Conservation (phyloP, 306 rosid genomes). For the Ochetophila trinervis region DNA sequence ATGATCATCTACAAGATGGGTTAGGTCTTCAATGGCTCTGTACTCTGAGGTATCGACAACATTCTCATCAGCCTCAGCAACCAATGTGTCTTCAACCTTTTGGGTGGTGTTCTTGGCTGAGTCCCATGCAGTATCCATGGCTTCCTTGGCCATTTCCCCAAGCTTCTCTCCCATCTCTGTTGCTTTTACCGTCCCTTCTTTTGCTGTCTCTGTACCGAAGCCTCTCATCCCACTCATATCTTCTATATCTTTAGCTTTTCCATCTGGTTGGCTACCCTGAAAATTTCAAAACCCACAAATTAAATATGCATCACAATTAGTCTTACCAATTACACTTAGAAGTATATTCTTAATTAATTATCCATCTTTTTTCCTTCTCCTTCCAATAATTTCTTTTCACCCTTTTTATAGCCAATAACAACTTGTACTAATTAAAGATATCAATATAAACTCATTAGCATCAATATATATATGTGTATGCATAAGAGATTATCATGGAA, state of each 20-base stretch:
- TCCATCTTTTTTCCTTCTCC: too few relatives aligned
- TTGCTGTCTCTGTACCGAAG: slow-evolving; percentile 27
- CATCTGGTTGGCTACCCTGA: slow-evolving; percentile 1
- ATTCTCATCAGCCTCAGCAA: slow-evolving; percentile 55
- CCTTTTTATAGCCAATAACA: too few relatives aligned
- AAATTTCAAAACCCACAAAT: too few relatives aligned
- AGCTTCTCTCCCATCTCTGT: slow-evolving; percentile 27
- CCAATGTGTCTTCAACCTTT: slow-evolving; percentile 33
- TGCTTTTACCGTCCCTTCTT: slow-evolving; percentile 26
- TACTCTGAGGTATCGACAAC: slow-evolving; percentile 62
- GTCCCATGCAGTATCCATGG: slow-evolving; percentile 50
- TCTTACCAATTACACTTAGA: too few relatives aligned
- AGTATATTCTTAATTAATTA: too few relatives aligned
- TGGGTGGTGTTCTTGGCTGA: slow-evolving; percentile 30
- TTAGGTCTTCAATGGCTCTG: slow-evolving; percentile 40
- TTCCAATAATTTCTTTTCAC: background rate
- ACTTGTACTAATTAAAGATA: background rate
- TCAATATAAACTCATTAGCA: background rate
- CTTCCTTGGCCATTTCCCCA: slow-evolving; percentile 30
- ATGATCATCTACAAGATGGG: background rate
- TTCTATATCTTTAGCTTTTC: background rate
- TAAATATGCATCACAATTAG: too few relatives aligned
- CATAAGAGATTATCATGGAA: too few relatives aligned
- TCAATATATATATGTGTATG: too few relatives aligned
- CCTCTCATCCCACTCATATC: slow-evolving; percentile 13